Evolutionary conservation across 225 moss, liverwort and hornwort species (phyloP).

Genomic region (Polytrichum commune): DNA sequence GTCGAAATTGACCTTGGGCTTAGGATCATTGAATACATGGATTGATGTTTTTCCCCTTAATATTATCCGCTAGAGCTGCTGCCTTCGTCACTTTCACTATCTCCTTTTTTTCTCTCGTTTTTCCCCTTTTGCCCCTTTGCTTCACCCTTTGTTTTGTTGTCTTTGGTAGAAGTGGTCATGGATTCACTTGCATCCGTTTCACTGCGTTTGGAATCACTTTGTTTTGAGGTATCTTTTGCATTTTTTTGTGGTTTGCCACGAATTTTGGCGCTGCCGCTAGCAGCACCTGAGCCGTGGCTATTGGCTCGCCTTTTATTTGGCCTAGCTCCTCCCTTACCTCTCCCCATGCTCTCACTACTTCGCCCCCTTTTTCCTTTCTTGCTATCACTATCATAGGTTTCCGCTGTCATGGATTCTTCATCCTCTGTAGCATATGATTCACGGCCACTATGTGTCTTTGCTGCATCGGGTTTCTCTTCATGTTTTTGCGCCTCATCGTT

Average conservation of each 20-base stretch:
- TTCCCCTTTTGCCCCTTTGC: background rate
- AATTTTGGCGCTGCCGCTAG: accelerated
- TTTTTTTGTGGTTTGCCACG: slow-evolving; percentile 1
- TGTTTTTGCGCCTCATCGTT: slow-evolving; percentile 8
- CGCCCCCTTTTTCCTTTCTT: background rate
- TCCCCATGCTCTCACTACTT: slow-evolving; percentile 5
- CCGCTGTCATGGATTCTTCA: slow-evolving; percentile 9
- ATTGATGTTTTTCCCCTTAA: too few relatives aligned
- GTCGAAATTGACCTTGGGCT: too few relatives aligned
- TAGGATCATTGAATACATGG: too few relatives aligned
- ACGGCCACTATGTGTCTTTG: background rate
- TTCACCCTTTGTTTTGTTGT: background rate
- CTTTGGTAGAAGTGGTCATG: slow-evolving; percentile 2
- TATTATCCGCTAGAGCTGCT: background rate
- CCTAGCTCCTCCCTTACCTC: slow-evolving; percentile 13
- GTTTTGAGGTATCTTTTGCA: slow-evolving; percentile 8
- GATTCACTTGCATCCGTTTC: slow-evolving; percentile 27
- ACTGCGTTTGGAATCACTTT: slow-evolving; percentile 14
- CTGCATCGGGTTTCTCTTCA: background rate
- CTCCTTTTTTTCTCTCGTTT: background rate
- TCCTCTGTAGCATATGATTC: slow-evolving; percentile 6
- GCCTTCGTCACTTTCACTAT: background rate
- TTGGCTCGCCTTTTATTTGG: slow-evolving; percentile 5
- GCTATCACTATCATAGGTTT: slow-evolving; percentile 17
- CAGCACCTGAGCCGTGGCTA: background rate